Conservation (phyloP, 371 early-diverging fungal genomes). For the Antonospora locustae region DNA sequence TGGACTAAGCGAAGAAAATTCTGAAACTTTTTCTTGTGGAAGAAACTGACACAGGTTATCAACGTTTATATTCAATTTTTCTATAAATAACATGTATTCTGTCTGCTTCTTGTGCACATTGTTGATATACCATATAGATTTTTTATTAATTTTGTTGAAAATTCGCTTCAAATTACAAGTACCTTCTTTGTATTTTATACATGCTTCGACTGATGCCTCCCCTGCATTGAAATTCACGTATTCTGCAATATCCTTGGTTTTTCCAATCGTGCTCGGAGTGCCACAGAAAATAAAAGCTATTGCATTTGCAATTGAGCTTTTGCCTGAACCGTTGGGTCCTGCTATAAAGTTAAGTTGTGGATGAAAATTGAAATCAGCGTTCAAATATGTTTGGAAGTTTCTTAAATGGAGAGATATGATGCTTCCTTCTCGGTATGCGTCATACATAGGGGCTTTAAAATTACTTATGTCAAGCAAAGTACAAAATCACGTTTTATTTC, state of each 20-base stretch:
- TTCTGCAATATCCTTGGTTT: slow-evolving; percentile 42
- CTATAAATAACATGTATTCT: slow-evolving; percentile 31
- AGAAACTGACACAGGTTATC: slow-evolving; percentile 52
- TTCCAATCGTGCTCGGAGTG: slow-evolving; percentile 60
- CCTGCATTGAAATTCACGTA: slow-evolving; percentile 45
- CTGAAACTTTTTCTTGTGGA: slow-evolving; percentile 54
- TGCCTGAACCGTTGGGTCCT: slow-evolving; percentile 73
- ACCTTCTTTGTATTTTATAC: slow-evolving; percentile 5
- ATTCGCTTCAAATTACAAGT: slow-evolving; percentile 2
- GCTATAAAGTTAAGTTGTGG: slow-evolving; percentile 53
- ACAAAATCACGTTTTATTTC: too few relatives aligned
- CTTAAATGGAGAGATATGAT: slow-evolving; percentile 38
- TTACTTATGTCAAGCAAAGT: too few relatives aligned
- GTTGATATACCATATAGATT: slow-evolving; percentile 42
- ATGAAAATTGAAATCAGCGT: slow-evolving; percentile 40
- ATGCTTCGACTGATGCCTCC: slow-evolving; percentile 30
- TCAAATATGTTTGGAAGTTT: slow-evolving; percentile 52
- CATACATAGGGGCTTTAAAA: too few relatives aligned
- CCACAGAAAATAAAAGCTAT: slow-evolving; percentile 84
- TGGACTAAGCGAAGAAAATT: slow-evolving; percentile 46
- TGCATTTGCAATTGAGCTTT: slow-evolving; percentile 85
- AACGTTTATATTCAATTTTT: slow-evolving; percentile 36
- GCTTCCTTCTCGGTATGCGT: slow-evolving; percentile 29
- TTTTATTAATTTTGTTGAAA: background rate
- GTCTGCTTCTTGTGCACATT: slow-evolving; percentile 6